Evolutionary conservation across 306 rosid genomes (phyloP), one percentile per base, ranked within the genome.

Genomic region (Calophaca sinica): DNA sequence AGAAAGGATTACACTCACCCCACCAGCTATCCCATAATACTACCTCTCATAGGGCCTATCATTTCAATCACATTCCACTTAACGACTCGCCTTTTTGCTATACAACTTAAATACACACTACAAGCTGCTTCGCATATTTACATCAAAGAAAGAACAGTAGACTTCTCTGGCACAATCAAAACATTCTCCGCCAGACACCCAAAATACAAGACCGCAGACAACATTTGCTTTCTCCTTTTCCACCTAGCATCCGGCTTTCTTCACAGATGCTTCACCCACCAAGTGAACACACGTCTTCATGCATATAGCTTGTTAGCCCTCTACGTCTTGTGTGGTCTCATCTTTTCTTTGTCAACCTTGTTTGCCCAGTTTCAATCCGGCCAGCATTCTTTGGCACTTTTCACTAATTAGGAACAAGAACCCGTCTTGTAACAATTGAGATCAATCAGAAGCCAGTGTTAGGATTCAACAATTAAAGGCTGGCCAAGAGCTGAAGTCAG

Each of bases 21-120:
- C 84, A 80, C 67, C 65, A 65, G 66, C 79, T 55, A 52, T 73
- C 63, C 89, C 83, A 67, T 63, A 62, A 81, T 62, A 79, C 81
- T 28, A 59, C 33, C 28, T 28, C 60, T 48, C 41, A 70, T n/a
- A 35, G 61, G 62, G 70, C 81, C 81, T 10, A 70, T 76, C 79
- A 67, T 71, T 75, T 74, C 76, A 74, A 76, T 66, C 85, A 83
- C 83, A 66, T 69, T 80, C 74, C 82, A 77, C 79, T 84, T 73
- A 76, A 49, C 3, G 80, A 74, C 85, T 75, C 65, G 60, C 82
- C 81, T 54, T 67, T 78, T 73, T 59, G 68, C 91, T 89, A 80
- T 89, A 91, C 94, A 86, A 78, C 81, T 80, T 86, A 82, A 87
- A 85, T 84, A 82, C 90, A 79, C 84, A 75, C 79, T 76, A 79